A percentile compares a stretch with the other conserved stretches of the same genome.
Conservation (phyloP, 768 basidiomycete genomes). For the Boletus insuetus region DNA sequence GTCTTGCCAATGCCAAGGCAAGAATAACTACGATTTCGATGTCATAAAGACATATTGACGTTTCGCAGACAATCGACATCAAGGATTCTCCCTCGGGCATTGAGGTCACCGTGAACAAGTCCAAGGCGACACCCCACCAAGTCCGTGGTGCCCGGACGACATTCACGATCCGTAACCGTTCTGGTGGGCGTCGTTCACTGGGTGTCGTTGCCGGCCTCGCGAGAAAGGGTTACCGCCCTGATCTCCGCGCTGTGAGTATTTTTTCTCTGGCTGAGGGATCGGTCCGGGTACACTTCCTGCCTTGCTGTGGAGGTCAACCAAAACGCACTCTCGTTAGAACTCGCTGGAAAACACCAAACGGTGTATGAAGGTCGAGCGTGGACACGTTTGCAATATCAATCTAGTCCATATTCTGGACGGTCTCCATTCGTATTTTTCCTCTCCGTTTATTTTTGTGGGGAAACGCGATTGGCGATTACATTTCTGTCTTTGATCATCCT, state of each 20-base stretch:
- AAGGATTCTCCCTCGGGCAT: conserved; percentile 53
- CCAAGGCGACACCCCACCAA: conserved; percentile 49
- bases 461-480: conserved; percentile 33
- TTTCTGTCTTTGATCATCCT: conserved; percentile 8
- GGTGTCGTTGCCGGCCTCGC: conserved; percentile 60
- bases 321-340: conserved; percentile 89
- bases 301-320: neutral
- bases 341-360: conserved; percentile 66
- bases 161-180: conserved; percentile 59
- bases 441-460: conserved; percentile 30
- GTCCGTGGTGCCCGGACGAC: conserved; percentile 50
- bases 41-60: neutral
- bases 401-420: conserved; percentile 17
- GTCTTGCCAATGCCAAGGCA: conserved; percentile 82
- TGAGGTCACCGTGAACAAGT: conserved; percentile 63
- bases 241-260: conserved; percentile 71
- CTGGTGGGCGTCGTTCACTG: conserved; percentile 66
- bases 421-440: conserved; percentile 22
- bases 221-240: conserved; percentile 73
- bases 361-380: conserved; percentile 86
- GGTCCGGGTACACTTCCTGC: too few relatives aligned
- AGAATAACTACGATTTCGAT: conserved; percentile 1
- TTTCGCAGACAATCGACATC: conserved; percentile 62
- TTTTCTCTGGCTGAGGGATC: neutral
- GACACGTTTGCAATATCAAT: conserved; percentile 85